phyloP scores from a whole-genome alignment of 768 basidiomycete genomes.

The Boletus patriciae region DNA sequence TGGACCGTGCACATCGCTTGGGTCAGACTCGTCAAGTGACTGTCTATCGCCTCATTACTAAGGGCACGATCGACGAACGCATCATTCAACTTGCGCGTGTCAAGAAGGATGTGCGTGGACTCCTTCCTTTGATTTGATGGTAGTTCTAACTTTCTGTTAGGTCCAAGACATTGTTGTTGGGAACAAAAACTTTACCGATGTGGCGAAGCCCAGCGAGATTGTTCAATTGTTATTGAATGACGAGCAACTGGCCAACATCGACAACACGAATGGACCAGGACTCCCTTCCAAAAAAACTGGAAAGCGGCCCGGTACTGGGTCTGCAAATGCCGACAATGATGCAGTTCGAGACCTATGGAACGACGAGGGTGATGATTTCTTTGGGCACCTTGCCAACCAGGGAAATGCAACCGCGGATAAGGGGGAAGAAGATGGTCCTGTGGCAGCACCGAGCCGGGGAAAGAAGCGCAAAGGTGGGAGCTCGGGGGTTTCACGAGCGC shows the following conservation, averaged over 20 bases:
- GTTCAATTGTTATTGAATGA: conserved; percentile 93
- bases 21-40: conserved; percentile 98
- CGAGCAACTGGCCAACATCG: conserved; percentile 80
- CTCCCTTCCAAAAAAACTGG: conserved; percentile 38
- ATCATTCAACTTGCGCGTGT: conserved; percentile 95
- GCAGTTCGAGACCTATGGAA: conserved; percentile 72
- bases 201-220: conserved; percentile 94
- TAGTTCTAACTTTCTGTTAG: conserved; percentile 38
- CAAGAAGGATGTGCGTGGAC: conserved; percentile 82
- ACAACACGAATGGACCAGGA: conserved; percentile 42
- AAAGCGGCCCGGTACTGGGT: conserved; percentile 35
- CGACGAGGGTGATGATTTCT: conserved; percentile 86
- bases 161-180: conserved; percentile 99
- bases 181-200: conserved; percentile 91
- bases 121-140: neutral
- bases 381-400: conserved; percentile 53
- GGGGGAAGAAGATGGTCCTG: conserved; percentile 32
- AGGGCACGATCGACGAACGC: conserved; percentile 94
- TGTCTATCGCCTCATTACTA: conserved; percentile 92
- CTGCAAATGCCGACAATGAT: conserved; percentile 36
- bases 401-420: conserved; percentile 22
- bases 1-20: conserved; percentile 96
- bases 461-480: conserved; percentile 37
- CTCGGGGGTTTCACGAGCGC: conserved; percentile 20
- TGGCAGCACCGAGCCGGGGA: conserved; percentile 26